phyloP scores from a whole-genome alignment of 768 basidiomycete genomes.

The Russula olivacea region DNA sequence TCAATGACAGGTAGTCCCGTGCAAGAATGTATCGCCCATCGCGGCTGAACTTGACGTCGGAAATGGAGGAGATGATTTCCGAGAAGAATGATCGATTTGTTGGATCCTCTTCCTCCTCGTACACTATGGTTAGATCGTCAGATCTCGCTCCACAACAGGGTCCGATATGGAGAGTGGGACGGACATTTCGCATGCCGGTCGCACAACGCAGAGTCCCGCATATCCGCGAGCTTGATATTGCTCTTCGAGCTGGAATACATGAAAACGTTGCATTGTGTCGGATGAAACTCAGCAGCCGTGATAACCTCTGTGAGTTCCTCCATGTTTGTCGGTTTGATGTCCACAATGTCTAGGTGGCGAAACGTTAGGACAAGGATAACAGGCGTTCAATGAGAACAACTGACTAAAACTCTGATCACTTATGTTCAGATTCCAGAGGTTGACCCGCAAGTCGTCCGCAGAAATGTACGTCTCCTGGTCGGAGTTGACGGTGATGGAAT shows the following conservation, averaged over 20 bases:
- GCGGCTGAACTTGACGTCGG: conserved; percentile 97
- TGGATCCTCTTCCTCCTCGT: conserved; percentile 98
- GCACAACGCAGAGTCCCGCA: conserved; percentile 96
- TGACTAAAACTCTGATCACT: conserved; percentile 98
- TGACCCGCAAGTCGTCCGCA: conserved; percentile 96
- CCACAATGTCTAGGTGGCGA: conserved; percentile 78
- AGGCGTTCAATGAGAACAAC: conserved; percentile 32
- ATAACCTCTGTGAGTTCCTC: conserved; percentile 99
- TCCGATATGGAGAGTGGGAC: conserved; percentile 31
- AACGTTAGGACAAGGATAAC: neutral
- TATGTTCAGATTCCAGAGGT: conserved; percentile 98
- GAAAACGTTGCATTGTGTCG: conserved; percentile 94
- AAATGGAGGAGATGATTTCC: conserved; percentile 99
- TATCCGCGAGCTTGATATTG: conserved; percentile 99
- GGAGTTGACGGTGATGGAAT: conserved; percentile 98
- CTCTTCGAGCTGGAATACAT: conserved; percentile 99
- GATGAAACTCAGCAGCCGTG: conserved; percentile 99
- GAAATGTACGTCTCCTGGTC: conserved; percentile 99
- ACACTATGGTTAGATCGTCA: conserved; percentile 50
- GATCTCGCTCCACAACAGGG: conserved; percentile 8
- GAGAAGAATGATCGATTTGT: conserved; percentile 98
- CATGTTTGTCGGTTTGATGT: conserved; percentile 99
- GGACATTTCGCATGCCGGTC: conserved; percentile 93
- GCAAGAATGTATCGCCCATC: conserved; percentile 97
- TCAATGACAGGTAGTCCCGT: conserved; percentile 93